These are phyloP conservation scores for Eutrema salsugineum DNA, from an alignment of 441 rosid genomes.

Conservation along the genomic window DNA sequence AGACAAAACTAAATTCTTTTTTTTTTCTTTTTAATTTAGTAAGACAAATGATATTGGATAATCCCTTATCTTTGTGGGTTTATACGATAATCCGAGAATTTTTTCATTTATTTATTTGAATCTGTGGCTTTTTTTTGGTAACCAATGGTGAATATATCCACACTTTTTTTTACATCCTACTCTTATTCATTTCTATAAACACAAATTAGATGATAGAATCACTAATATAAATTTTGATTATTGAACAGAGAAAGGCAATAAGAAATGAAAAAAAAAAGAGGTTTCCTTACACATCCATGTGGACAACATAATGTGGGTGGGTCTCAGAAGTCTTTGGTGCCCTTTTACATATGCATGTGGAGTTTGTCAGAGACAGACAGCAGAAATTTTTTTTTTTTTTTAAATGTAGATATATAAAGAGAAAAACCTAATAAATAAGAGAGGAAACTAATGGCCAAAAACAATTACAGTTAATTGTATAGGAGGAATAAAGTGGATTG, in stretches of 20 bases:
- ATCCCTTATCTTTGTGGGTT: neutral
- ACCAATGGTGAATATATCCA: slow-evolving; percentile 6
- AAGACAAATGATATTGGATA: neutral
- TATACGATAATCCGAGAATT: no score
- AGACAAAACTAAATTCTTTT: neutral
- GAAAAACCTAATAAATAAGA: neutral
- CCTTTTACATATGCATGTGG: slow-evolving; percentile 61
- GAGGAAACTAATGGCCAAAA: slow-evolving; percentile 4
- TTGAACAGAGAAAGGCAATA: slow-evolving; percentile 12
- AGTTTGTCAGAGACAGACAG: slow-evolving; percentile 53
- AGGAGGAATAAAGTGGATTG: slow-evolving; percentile 41
- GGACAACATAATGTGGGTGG: slow-evolving; percentile 68
- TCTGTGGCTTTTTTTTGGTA: neutral
- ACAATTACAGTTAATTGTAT: slow-evolving; percentile 13
- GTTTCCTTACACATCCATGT: slow-evolving; percentile 45
- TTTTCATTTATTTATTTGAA: neutral
- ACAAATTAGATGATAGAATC: slow-evolving; percentile 16
- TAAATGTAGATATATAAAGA: neutral
- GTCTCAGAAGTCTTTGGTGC: slow-evolving; percentile 43
- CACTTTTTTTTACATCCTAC: neutral
- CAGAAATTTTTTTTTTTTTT: slow-evolving; percentile 3
- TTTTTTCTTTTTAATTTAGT: neutral
- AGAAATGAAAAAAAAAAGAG: slow-evolving; percentile 23
- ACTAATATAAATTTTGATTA: neutral
- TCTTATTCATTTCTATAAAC: slow-evolving; percentile 1